Conservation (phyloP, 2,329 filamentous ascomycete genomes). For the Daldinia sp. region DNA sequence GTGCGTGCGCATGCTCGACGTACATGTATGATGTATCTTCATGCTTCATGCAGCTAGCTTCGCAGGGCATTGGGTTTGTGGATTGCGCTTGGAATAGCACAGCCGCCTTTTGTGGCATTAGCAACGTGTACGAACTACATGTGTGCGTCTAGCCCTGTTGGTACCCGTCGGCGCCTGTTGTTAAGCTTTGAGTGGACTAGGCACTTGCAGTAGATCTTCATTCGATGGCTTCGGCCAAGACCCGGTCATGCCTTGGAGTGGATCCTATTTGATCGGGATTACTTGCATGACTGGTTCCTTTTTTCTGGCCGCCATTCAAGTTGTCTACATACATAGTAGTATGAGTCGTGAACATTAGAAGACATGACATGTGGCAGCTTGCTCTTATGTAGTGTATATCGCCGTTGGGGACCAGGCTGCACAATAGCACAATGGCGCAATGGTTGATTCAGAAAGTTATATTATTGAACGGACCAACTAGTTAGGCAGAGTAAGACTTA, state of each 20-base stretch:
- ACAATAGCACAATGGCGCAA: neutral
- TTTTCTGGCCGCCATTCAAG: conserved; percentile 11
- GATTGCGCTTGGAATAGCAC: conserved; percentile 11
- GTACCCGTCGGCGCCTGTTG: conserved; percentile 19
- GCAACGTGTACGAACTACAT: conserved; percentile 28
- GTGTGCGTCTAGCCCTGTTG: neutral
- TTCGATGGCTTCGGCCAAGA: conserved; percentile 30
- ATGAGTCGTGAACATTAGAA: conserved; percentile 20
- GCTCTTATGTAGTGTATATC: neutral
- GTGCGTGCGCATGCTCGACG: neutral
- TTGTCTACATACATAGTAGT: neutral
- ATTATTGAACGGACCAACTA: neutral
- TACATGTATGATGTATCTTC: conserved; percentile 19
- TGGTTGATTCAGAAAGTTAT: neutral
- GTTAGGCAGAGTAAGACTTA: no score
- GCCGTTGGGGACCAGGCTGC: neutral
- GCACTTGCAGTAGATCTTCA: conserved; percentile 38
- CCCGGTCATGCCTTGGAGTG: conserved; percentile 22
- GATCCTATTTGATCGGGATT: conserved; percentile 35
- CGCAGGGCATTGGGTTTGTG: conserved; percentile 2
- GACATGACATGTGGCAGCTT: conserved; percentile 20
- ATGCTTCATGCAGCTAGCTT: conserved; percentile 31
- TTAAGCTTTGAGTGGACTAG: conserved; percentile 31
- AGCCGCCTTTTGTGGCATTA: conserved; percentile 32
- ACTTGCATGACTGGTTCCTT: conserved; percentile 37